Percentiles rank a stretch among this genome's conserved stretches.
Evolutionary conservation across 1,284 basidiomycete species (phyloP).

Genomic region (Lignosus rhinocerotis): DNA sequence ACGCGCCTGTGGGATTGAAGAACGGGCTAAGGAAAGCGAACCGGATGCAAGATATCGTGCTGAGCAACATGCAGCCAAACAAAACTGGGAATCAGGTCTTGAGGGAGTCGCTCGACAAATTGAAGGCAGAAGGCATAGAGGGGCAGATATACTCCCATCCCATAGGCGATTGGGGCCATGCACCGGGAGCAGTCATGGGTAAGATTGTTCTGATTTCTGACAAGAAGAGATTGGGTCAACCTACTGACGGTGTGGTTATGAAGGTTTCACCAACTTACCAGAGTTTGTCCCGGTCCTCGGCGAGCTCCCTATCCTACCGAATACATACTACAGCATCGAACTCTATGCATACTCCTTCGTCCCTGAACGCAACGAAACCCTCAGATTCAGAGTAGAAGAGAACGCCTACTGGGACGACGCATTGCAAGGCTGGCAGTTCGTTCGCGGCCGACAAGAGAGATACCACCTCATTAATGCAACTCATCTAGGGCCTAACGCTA

Average conservation of each 20-base stretch:
- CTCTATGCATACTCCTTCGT: conserved; percentile 51
- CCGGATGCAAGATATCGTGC: conserved; percentile 50
- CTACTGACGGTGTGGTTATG: background rate
- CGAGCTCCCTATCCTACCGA: conserved; percentile 44
- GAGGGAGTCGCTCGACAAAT: conserved; percentile 39
- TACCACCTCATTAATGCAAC: conserved; percentile 43
- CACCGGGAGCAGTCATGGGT: conserved; percentile 53
- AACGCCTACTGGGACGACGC: conserved; percentile 48
- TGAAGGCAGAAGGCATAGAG: conserved; percentile 45
- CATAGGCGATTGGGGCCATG: conserved; percentile 60
- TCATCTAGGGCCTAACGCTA: background rate
- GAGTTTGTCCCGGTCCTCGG: conserved; percentile 46
- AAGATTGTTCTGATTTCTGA: conserved; percentile 12
- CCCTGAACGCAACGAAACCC: conserved; percentile 48
- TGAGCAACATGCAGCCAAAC: conserved; percentile 45
- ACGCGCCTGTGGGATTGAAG: conserved; percentile 44
- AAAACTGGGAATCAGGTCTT: conserved; percentile 51
- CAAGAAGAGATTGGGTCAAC: too few relatives aligned
- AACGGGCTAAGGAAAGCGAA: conserved; percentile 49
- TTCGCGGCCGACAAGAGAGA: conserved; percentile 49
- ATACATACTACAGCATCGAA: conserved; percentile 54
- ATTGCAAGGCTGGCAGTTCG: conserved; percentile 45
- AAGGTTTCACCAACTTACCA: conserved; percentile 50
- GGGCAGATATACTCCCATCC: conserved; percentile 55
- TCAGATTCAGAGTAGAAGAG: conserved; percentile 49